A percentile compares a stretch with the other conserved stretches of the same genome.
These are phyloP conservation scores for Quercus phellos DNA, from an alignment of 331 rosid species.

Conservation along the genomic window DNA sequence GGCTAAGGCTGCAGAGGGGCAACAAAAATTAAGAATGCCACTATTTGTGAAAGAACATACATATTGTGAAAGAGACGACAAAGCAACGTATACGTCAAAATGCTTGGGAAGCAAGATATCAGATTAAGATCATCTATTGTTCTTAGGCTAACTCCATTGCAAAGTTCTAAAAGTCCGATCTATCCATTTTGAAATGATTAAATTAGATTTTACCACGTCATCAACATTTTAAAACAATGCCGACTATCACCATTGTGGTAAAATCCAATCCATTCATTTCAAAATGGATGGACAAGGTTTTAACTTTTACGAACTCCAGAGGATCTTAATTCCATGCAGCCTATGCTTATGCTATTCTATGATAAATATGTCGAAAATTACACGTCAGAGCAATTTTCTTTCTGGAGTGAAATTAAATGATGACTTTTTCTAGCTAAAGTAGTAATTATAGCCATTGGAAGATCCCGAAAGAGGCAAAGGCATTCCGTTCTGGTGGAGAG, in stretches of 20 bases:
- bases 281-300: background rate
- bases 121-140: no score
- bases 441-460: background rate
- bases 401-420: background rate
- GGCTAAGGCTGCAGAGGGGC: constrained; percentile 10
- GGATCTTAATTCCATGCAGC: background rate
- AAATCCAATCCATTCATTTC: no score
- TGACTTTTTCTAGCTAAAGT: background rate
- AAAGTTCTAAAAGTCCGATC: no score
- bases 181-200: no score
- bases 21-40: background rate
- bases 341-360: background rate
- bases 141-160: no score
- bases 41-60: background rate
- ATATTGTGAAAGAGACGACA: background rate
- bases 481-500: background rate
- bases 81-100: background rate
- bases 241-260: no score
- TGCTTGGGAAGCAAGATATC: background rate
- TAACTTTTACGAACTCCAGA: background rate
- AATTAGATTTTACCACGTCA: no score
- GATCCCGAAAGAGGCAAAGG: background rate
- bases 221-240: no score
- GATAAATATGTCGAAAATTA: background rate
- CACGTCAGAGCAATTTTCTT: background rate